Conservation (phyloP, 2,329 filamentous ascomycete species). For the Ophiostoma quercus region DNA sequence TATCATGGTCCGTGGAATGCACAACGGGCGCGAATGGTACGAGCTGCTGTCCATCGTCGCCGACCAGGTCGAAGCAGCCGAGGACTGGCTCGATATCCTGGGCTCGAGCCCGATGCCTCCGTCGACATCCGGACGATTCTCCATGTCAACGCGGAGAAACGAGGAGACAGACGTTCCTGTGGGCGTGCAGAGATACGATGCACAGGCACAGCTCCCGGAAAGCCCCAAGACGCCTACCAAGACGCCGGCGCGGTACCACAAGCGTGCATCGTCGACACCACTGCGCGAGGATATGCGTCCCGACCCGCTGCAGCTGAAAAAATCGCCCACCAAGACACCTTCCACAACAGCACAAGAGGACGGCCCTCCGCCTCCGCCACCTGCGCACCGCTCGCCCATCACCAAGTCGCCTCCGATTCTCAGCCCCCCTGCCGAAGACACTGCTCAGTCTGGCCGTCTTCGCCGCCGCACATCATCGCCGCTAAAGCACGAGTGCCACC, state of each 20-base stretch:
- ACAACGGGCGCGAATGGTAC: slow-evolving; percentile 66
- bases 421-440: slow-evolving; percentile 44
- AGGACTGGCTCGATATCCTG: slow-evolving; percentile 84
- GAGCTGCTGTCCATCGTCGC: slow-evolving; percentile 75
- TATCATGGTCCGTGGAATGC: slow-evolving; percentile 67
- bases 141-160: slow-evolving; percentile 26
- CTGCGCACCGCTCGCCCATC: slow-evolving; percentile 46
- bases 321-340: slow-evolving; percentile 32
- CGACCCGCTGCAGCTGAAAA: slow-evolving; percentile 36
- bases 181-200: slow-evolving; percentile 35
- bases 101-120: slow-evolving; percentile 45
- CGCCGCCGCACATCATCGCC: slow-evolving; percentile 82
- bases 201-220: neutral
- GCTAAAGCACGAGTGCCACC: slow-evolving; percentile 93
- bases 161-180: slow-evolving; percentile 36
- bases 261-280: slow-evolving; percentile 31
- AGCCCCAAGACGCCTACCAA: slow-evolving; percentile 24
- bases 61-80: slow-evolving; percentile 68
- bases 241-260: slow-evolving; percentile 33
- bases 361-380: slow-evolving; percentile 44
- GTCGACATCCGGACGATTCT: slow-evolving; percentile 21
- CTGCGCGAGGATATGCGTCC: slow-evolving; percentile 38
- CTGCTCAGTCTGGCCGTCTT: slow-evolving; percentile 40
- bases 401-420: slow-evolving; percentile 39
- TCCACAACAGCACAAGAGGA: neutral